Base-by-base conservation (phyloP, 805 yeast species). In the Ogataea paraovalis region DNA sequence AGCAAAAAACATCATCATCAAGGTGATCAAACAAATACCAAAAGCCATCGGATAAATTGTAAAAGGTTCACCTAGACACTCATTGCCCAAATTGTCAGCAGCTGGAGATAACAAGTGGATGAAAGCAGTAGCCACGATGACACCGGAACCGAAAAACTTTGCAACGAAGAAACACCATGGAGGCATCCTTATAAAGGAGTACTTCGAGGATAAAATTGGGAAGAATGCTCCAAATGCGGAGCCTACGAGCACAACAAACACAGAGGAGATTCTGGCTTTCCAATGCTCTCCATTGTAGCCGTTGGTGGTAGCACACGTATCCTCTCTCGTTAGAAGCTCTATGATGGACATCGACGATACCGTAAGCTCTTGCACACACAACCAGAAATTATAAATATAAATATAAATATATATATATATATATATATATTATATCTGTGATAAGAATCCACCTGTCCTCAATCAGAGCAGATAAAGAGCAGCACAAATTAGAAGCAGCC, bases 131-230 rank as follows among this genome's bases (percentile, higher is more conserved):
- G 92, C 87, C 12, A 87, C 75, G 58, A 87, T 87, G 42, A 87
- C 92, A 46, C 95, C 95, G 3, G 91, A 83, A 51, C 95, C 95
- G 61, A 87, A 87, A 65, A 75, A 85, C 58, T 84, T 85, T 43
- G 87, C 82, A 42, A 81, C 62, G 60, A 83, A 82, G 65, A 83
- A 84, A 53, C 80, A 75, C 79, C 80, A 74, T 13, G 73, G 57
- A 1, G 89, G 89, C 49, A 83, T 56, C 52, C 80, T 69, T 39
- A 84, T 71, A 54, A 75, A 75, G 0, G 87, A 79, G 57, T 76
- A 78, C 51, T 71, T 71, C 4, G 86, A 80, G 0, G 87, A 74
- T 28, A 83, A 60, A 2, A 84, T 62, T 1, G 90, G 90, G 66
- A 83, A 77, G 50, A 76, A 77, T 2, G 83, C 62, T 20, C 88